phyloP scores from a whole-genome alignment of 768 basidiomycete species.

The Candolleomyces aberdarensis region DNA sequence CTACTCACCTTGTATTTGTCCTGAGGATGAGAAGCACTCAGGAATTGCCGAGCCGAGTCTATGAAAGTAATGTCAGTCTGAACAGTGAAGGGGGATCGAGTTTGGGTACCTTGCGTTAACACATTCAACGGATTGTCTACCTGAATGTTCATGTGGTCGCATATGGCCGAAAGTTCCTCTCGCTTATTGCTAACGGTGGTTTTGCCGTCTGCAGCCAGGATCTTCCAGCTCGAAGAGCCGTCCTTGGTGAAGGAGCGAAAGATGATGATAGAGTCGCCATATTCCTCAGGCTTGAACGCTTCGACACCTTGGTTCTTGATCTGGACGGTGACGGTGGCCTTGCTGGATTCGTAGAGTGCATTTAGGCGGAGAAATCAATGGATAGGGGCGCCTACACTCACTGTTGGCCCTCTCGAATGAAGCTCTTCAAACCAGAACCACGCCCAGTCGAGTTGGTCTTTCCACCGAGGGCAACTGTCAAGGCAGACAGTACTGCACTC shows the following conservation, averaged over 20 bases:
- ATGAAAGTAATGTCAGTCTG: slow-evolving; percentile 22
- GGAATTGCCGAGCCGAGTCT: slow-evolving; percentile 78
- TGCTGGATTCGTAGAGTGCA: slow-evolving; percentile 31
- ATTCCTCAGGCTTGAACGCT: slow-evolving; percentile 82
- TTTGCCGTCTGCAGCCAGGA: slow-evolving; percentile 65
- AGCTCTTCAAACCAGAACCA: slow-evolving; percentile 77
- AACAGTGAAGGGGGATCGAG: not conserved
- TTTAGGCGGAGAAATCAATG: not conserved
- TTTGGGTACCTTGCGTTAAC: slow-evolving; percentile 68
- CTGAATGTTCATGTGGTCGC: slow-evolving; percentile 95
- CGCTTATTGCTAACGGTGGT: slow-evolving; percentile 66
- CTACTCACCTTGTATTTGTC: slow-evolving; percentile 84
- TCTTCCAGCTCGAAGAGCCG: slow-evolving; percentile 78
- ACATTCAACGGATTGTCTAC: slow-evolving; percentile 97
- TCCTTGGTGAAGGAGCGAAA: slow-evolving; percentile 78
- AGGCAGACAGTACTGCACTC: slow-evolving; percentile 89
- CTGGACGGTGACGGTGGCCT: slow-evolving; percentile 71
- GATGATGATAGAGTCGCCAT: slow-evolving; percentile 82
- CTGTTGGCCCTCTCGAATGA: slow-evolving; percentile 83
- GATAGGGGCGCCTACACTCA: slow-evolving; percentile 30
- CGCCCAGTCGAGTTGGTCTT: slow-evolving; percentile 92
- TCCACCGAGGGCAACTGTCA: slow-evolving; percentile 91
- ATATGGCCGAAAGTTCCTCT: slow-evolving; percentile 83
- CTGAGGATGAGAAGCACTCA: slow-evolving; percentile 72
- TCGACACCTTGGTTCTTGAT: slow-evolving; percentile 91